phyloP scores from a whole-genome alignment of 1,284 basidiomycete genomes.

The Coniophora puteana region DNA sequence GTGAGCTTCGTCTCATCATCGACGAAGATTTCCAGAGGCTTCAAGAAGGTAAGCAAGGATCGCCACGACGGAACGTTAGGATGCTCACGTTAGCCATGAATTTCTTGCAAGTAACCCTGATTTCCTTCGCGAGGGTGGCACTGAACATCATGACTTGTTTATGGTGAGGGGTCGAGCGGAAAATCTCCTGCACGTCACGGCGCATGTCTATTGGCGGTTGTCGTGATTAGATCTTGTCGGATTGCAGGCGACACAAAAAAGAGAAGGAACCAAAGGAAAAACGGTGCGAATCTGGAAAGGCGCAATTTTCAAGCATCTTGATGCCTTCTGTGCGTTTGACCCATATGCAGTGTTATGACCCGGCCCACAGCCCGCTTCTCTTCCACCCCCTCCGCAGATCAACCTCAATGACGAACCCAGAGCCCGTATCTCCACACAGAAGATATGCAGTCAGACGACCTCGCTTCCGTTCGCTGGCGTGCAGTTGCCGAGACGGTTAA shows the following conservation, averaged over 20 bases:
- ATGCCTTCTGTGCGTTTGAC: no score
- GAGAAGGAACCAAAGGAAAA: slow-evolving; percentile 39
- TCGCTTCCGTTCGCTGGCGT: no score
- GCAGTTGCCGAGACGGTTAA: no score
- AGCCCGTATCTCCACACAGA: no score
- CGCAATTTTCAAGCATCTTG: no score
- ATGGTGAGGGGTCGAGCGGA: slow-evolving; percentile 98
- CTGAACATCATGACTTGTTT: slow-evolving; percentile 99
- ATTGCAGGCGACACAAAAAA: slow-evolving; percentile 46
- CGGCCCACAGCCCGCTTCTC: no score
- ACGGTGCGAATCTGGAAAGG: slow-evolving; percentile 28
- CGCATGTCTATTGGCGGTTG: slow-evolving; percentile 92
- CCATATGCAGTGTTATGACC: no score
- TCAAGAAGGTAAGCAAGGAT: slow-evolving; percentile 12
- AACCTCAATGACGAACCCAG: no score
- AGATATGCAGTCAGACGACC: no score
- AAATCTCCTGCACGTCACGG: slow-evolving; percentile 99
- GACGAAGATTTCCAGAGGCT: slow-evolving; percentile 99
- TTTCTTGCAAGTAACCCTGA: slow-evolving; percentile 97
- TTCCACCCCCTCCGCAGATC: no score
- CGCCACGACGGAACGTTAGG: neutral
- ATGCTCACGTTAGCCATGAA: slow-evolving; percentile 96
- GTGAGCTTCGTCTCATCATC: slow-evolving; percentile 99
- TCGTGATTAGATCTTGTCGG: slow-evolving; percentile 56
- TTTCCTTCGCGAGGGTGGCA: slow-evolving; percentile 96